Base-by-base conservation (phyloP, 2,329 filamentous ascomycete species). In the Neonectria sp. region DNA sequence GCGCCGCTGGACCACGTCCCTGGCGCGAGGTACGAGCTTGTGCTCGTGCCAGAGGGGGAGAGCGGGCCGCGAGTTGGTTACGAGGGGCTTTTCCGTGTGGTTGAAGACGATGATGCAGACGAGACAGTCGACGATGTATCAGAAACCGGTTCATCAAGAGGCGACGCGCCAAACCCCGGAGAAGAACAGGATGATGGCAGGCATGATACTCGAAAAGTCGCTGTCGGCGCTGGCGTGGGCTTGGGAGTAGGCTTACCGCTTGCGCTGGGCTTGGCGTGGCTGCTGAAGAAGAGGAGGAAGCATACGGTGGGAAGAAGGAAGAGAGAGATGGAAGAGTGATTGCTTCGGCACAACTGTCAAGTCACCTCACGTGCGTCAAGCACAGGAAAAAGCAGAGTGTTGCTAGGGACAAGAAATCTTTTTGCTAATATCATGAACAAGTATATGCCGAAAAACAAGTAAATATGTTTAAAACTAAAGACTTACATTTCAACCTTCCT, bases 1-100 rank as follows among this genome's bases (percentile, higher is more conserved):
- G 53, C 61, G n/a, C 61, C 61, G 13, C 27, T 63, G 33, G 61
- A 63, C 31, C 57, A 58, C n/a, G 33, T 63, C 17, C 55, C 55
- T 12, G 58, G 24, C 31, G 60, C 60, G 2, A 46, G n/a, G 24
- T 63, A 63, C 40, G 55, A 63, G 12, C 55, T 63, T 6, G 46
- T 63, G 25, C 60, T 63, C 6, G 33, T 58, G 15, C 46, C 53
- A 2, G 53, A 57, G 35, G 60, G 60, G 1, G n/a, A 43, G 15
- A 40, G 37, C 11, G 60, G 40, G 21, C 60, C 60, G 21, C 53
- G 60, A 6, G 53, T 63, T 0, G 53, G 45, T 1, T 63, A 63
- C 13, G 60, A 63, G 35, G 60, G 60, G 13, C 43, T 63, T n/a
- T 58, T 63, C 15, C 35, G 27, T 13, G 49, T 63, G n/a, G 60